Evolutionary conservation across 2,329 filamentous ascomycete genomes (phyloP).

Genomic region (Karstenula rhodostoma): DNA sequence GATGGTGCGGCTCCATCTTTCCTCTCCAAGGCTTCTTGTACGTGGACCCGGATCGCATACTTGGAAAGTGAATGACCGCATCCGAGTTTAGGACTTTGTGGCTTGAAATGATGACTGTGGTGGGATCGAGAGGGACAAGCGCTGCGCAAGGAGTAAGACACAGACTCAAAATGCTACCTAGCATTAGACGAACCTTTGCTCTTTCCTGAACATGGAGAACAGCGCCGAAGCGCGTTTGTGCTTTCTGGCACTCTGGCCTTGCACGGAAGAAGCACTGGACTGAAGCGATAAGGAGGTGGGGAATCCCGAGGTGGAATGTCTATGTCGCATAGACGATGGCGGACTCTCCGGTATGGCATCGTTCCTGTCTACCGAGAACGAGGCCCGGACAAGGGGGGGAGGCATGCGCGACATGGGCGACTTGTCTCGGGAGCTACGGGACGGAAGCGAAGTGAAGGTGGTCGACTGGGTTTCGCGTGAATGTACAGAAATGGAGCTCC

Average conservation of each 20-base stretch:
- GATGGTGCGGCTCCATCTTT: constrained; percentile 44
- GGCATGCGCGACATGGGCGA: constrained; percentile 28
- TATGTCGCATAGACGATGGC: constrained; percentile 26
- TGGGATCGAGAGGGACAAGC: constrained; percentile 37
- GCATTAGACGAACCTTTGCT: constrained; percentile 34
- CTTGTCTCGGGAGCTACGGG: constrained; percentile 43
- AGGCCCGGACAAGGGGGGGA: constrained; percentile 24
- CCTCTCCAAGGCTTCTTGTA: constrained; percentile 46
- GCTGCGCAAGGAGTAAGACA: constrained; percentile 31
- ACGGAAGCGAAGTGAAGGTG: constrained; percentile 43
- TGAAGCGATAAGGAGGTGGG: constrained; percentile 31
- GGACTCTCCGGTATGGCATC: constrained; percentile 27
- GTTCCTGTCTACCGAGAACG: constrained; percentile 31
- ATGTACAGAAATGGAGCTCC: constrained; percentile 45
- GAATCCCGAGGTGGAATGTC: constrained; percentile 33
- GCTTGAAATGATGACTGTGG: constrained; percentile 33
- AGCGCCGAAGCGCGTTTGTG: constrained; percentile 39
- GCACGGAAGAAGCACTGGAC: constrained; percentile 34
- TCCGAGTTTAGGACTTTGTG: constrained; percentile 35
- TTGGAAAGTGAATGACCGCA: constrained; percentile 44
- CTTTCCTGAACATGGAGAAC: constrained; percentile 44
- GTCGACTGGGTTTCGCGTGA: constrained; percentile 48
- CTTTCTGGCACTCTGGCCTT: constrained; percentile 28
- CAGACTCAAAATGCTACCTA: not conserved
- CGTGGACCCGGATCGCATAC: constrained; percentile 37